phyloP scores from a whole-genome alignment of 495 filamentous ascomycete species.

The Jackrogersella minutella region DNA sequence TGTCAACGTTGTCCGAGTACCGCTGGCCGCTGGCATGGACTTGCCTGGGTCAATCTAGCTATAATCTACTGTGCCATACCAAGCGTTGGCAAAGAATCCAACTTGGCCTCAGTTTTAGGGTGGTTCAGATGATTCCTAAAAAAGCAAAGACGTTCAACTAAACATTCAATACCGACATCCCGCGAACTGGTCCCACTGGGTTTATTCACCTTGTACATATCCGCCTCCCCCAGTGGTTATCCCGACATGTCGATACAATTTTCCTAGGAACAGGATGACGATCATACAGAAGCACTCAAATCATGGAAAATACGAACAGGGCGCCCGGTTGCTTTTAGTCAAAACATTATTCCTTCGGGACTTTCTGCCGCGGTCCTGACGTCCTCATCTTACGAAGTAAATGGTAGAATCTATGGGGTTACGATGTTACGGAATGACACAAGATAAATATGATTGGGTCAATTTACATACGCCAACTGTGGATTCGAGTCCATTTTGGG shows the following conservation, averaged over 20 bases:
- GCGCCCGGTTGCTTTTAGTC: constrained; percentile 6
- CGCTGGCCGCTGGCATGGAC: neutral
- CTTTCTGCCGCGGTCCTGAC: neutral
- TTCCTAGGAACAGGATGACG: neutral
- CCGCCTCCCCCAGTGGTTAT: neutral
- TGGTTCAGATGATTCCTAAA: neutral
- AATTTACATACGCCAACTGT: constrained; percentile 1
- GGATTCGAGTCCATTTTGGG: neutral
- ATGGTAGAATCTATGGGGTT: constrained; percentile 10
- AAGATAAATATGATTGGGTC: constrained; percentile 14
- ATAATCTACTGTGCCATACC: neutral
- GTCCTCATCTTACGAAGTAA: neutral
- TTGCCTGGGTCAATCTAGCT: neutral
- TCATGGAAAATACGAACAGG: constrained; percentile 7
- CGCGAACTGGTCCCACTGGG: neutral
- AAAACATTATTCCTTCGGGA: neutral
- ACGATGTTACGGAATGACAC: constrained; percentile 26
- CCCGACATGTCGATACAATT: neutral
- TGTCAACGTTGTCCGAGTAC: neutral
- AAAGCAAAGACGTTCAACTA: neutral
- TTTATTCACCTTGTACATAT: constrained; percentile 9
- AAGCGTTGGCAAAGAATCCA: too few species aligned
- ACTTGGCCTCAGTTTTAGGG: neutral
- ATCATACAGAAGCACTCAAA: constrained; percentile 5
- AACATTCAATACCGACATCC: neutral